Evolutionary conservation across 257 asterid genomes (phyloP), one percentile per base, ranked within the genome.

Genomic region (Plantago elongata): DNA sequence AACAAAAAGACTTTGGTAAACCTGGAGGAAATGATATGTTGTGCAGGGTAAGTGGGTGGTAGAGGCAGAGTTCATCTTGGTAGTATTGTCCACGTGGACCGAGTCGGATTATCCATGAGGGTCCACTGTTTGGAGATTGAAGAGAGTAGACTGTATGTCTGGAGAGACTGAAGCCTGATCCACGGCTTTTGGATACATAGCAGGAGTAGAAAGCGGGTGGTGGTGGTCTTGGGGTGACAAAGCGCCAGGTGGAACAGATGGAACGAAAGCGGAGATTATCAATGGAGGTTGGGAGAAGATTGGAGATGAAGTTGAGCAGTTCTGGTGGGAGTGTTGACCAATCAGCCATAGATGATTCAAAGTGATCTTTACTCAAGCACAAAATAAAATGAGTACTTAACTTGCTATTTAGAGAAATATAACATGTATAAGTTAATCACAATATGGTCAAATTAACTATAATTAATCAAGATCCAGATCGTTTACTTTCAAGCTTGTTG

Each of bases 201-300:
- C 94, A 90, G 63, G 80, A 63, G 58, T 84, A 86, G 6, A 95
- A 96, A 68, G 86, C 81, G 70, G 86, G 72, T 11, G 96, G 90
- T 1, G 69, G 71, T 9, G 81, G 77, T 2, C 73, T 62, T 1
- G 78, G 61, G 48, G 67, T 76, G 43, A 90, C 80, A 63, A 76
- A 68, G 37, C 96, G 89, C 95, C 96, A 88, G 42, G 95, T n/a
- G 63, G 90, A 66, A 75, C 95, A 91, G 64, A 84, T 81, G 47
- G 90, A 84, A 59, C 96, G 89, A 83, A 86, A 91, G 34, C 90
- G 87, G 51, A 81, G 82, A 34, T 34, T 5, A 34, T 34, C 40
- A 6, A 0, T 34, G 8, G 8, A 34, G 40, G 27, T 22, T 22
- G 27, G 27, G 27, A 22, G 27, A 22, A 22, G 27, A 22, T 22